Evolutionary conservation across 441 rosid species (phyloP).

Genomic region (Manihot esculenta): DNA sequence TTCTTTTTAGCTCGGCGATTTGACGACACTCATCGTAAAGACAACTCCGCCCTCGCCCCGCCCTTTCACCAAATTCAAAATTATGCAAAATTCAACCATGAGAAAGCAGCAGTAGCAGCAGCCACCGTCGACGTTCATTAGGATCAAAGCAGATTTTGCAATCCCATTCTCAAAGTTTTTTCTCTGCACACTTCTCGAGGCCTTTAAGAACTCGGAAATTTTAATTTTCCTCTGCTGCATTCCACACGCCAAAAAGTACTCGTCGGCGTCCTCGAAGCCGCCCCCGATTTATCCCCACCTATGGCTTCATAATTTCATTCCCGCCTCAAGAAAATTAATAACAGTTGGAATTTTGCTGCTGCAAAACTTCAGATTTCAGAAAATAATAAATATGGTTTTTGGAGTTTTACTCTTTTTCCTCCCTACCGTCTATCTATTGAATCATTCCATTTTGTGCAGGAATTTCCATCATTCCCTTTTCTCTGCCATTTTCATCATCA

Average conservation of each 20-base stretch:
- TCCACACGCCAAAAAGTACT: conserved; percentile 20
- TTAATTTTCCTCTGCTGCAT: no score
- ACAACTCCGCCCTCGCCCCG: neutral
- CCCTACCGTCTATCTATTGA: neutral
- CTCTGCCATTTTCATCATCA: conserved; percentile 10
- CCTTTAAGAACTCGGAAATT: no score
- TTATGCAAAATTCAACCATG: no score
- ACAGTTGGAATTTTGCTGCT: neutral
- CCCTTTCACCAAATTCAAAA: neutral
- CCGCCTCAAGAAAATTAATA: no score
- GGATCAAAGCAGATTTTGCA: conserved; percentile 15
- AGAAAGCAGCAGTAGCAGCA: no score
- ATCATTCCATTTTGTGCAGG: conserved; percentile 34
- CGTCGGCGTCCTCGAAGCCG: conserved; percentile 44
- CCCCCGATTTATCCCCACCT: neutral
- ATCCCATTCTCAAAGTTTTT: neutral
- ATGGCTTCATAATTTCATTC: no score
- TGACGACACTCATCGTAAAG: conserved; percentile 27
- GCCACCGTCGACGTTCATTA: conserved; percentile 10
- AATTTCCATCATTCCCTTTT: conserved; percentile 38
- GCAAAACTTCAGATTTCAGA: neutral
- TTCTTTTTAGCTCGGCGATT: conserved; percentile 26
- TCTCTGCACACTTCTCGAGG: conserved; percentile 4
- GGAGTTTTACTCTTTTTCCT: neutral
- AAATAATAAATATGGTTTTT: conserved; percentile 9